Conservation (phyloP, 495 filamentous ascomycete genomes). For the Podospora bellae-mahoneyi region DNA sequence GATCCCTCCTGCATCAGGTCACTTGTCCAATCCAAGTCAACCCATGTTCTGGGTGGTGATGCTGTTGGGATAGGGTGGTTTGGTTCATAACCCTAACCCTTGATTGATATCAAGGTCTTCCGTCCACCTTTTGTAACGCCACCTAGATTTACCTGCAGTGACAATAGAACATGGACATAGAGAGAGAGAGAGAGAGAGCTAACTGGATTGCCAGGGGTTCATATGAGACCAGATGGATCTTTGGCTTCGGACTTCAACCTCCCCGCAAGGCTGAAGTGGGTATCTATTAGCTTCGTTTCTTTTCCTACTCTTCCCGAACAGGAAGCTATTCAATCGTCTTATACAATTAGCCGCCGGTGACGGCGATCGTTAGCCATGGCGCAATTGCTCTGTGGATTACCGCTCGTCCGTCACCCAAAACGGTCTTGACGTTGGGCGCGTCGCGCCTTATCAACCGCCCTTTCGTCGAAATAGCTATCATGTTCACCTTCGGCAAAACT, state of each 20-base stretch:
- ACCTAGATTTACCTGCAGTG: too few species aligned
- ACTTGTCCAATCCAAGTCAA: background rate
- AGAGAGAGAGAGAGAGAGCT: too few species aligned
- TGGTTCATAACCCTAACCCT: background rate
- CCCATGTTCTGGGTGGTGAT: background rate
- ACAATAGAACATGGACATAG: too few species aligned
- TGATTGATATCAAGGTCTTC: background rate
- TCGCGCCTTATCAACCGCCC: background rate
- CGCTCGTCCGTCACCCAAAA: background rate
- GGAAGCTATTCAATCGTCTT: background rate
- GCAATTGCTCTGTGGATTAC: background rate
- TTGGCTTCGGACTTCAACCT: background rate
- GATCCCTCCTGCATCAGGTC: background rate
- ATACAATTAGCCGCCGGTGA: slow-evolving; percentile 6
- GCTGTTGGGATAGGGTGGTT: background rate
- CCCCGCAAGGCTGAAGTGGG: slow-evolving; percentile 8
- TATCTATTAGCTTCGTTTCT: background rate
- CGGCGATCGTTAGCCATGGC: background rate
- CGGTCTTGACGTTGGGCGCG: background rate
- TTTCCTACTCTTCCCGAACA: slow-evolving; percentile 1
- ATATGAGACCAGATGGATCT: too few species aligned
- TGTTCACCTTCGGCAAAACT: too few species aligned
- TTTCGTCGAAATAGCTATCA: background rate
- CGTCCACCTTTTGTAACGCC: background rate
- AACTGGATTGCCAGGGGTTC: too few species aligned